Base-by-base conservation (phyloP, 768 basidiomycete genomes). In the Astraeus odoratus region DNA sequence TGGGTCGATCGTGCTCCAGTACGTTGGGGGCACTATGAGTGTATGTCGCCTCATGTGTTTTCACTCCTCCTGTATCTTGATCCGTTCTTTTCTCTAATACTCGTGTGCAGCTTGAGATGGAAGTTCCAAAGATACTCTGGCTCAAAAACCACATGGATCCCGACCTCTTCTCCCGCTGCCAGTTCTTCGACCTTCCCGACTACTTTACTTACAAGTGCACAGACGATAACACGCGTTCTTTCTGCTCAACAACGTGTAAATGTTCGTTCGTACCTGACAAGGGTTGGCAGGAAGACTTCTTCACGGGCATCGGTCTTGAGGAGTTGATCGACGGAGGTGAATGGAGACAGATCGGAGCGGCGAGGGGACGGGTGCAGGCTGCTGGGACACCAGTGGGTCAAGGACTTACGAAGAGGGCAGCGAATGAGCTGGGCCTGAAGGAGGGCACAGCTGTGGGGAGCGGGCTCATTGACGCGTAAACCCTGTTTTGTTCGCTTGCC, bases 51-150 rank as follows among this genome's bases (percentile, higher is more conserved):
- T 18, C 39, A 5, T n/a, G n/a, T n/a, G n/a, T n/a, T 43, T 25
- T 33, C 15, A 29, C 9, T 22, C 34, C 43, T 39, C 19, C 34
- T 29, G 19, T 10, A 24, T 45, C 39, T 13, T 29, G 42, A 40
- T 41, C 19, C 47, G n/a, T 42, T 50, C 34, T 55, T 43, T 15
- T 22, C 49, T 38, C 23, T 24, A 38, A 37, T 37, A 15, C 42
- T 20, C 27, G 23, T 29, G 36, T 31, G 22, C 51, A 96, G 89
- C 76, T 97, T 34, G 94, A 98, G 66, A 98, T 98, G 96, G 95
- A 97, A 66, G 80, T 97, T 35, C 95, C 95, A 0, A 98, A 98
- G 65, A 85, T 94, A 24, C 80, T 98, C 23, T 98, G 96, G 96
- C 75, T 98, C 34, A 97, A 94, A 65, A 83, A 80, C 48, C 73